These are phyloP conservation scores for Piper betle DNA, from an alignment of 164 flowering plant genomes.

Conservation along the genomic window DNA sequence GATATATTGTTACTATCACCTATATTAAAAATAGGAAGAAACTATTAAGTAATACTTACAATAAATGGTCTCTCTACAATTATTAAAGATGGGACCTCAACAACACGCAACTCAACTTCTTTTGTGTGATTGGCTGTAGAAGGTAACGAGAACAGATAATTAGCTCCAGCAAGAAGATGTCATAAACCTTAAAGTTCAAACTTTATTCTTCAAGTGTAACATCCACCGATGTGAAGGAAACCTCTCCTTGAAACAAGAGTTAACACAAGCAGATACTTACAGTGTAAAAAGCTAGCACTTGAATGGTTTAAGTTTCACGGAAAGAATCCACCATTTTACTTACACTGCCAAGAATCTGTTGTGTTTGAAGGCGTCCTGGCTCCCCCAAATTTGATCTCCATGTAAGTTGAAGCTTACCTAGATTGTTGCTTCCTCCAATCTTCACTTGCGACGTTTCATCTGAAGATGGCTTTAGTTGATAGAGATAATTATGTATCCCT, in stretches of 20 bases:
- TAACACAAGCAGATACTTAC: not conserved
- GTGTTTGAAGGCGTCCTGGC: slow-evolving; percentile 98
- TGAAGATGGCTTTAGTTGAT: slow-evolving; percentile 51
- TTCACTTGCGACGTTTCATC: slow-evolving; percentile 40
- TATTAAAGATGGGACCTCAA: slow-evolving; percentile 55
- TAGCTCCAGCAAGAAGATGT: no score
- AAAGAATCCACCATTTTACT: slow-evolving; percentile 13
- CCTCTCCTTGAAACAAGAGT: not conserved
- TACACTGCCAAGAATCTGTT: slow-evolving; percentile 86
- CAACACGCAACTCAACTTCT: slow-evolving; percentile 68
- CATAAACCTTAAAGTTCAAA: not conserved
- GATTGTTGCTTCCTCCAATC: slow-evolving; percentile 68
- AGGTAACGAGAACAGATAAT: not conserved
- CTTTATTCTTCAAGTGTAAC: not conserved
- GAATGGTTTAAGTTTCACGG: not conserved
- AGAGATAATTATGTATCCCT: slow-evolving; percentile 78
- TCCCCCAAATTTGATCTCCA: slow-evolving; percentile 99
- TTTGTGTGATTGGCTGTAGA: slow-evolving; percentile 65
- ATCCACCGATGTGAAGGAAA: not conserved
- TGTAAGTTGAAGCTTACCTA: slow-evolving; percentile 95
- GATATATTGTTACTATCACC: not conserved
- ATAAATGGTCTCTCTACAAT: slow-evolving; percentile 50
- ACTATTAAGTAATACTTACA: slow-evolving; percentile 29
- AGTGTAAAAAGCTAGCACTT: not conserved
- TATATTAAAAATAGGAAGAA: not conserved